Conservation (phyloP, 768 basidiomycete species). For the Sutorius australiensis region DNA sequence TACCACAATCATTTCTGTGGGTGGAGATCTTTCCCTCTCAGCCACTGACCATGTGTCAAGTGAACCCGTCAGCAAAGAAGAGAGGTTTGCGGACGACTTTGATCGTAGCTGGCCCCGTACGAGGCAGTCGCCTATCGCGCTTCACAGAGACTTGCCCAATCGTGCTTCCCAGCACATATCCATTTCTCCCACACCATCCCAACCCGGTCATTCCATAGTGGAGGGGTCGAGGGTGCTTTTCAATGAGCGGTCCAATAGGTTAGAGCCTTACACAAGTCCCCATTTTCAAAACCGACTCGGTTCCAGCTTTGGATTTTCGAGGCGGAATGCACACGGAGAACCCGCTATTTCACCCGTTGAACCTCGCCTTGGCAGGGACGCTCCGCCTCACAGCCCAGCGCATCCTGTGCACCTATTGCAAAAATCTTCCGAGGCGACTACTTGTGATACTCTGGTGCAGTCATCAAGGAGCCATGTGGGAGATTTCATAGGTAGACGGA, state of each 20-base stretch:
- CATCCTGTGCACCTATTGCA: conserved; percentile 56
- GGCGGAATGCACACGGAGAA: conserved; percentile 47
- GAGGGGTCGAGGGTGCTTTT: conserved; percentile 78
- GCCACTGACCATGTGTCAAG: conserved; percentile 18
- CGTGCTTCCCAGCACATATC: conserved; percentile 31
- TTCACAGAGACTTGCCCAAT: conserved; percentile 39
- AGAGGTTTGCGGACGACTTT: conserved; percentile 90
- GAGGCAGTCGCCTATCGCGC: conserved; percentile 43
- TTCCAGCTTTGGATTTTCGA: conserved; percentile 31
- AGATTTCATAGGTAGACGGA: conserved; percentile 18
- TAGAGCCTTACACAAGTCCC: conserved; percentile 76
- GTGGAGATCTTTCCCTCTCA: conserved; percentile 14
- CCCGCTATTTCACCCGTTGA: conserved; percentile 39
- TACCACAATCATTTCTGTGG: conserved; percentile 9
- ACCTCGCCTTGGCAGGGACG: conserved; percentile 43
- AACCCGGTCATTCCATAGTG: conserved; percentile 45
- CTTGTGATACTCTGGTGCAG: conserved; percentile 14
- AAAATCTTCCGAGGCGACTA: conserved; percentile 38
- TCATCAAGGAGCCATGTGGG: conserved; percentile 17
- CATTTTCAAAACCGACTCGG: conserved; percentile 42
- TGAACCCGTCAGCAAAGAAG: conserved; percentile 72
- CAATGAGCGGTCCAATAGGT: conserved; percentile 87
- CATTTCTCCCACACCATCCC: conserved; percentile 35
- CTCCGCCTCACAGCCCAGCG: conserved; percentile 37
- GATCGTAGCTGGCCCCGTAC: conserved; percentile 95